Percentiles rank a stretch among this genome's conserved stretches.
phyloP scores from a whole-genome alignment of 75 land plant genomes.

The Selaginella moellendorffii region DNA sequence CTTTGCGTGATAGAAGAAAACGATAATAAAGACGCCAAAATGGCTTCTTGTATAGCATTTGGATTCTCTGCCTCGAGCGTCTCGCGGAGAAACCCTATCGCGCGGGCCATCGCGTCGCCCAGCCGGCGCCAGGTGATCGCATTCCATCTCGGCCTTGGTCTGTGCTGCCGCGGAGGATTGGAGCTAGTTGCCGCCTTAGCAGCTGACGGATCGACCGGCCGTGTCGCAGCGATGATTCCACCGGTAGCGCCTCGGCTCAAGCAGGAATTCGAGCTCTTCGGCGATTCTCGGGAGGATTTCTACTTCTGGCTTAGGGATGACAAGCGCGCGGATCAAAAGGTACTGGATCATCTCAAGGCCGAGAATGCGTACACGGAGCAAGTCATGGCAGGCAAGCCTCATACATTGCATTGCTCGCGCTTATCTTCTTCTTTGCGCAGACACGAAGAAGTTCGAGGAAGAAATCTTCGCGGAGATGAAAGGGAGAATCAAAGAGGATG shows the following conservation, averaged over 20 bases:
- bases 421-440: constrained; percentile 22
- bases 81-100: no score
- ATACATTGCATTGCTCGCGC: no score
- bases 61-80: no score
- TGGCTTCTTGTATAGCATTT: no score
- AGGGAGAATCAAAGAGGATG: constrained; percentile 79
- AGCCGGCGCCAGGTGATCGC: neutral
- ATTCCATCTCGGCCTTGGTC: neutral
- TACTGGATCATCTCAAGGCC: constrained; percentile 43
- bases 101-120: no score
- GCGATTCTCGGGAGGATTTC: constrained; percentile 58
- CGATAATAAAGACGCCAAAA: no score
- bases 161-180: neutral
- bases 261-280: constrained; percentile 66
- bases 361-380: constrained; percentile 68
- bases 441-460: constrained; percentile 41
- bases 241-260: constrained; percentile 57
- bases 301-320: constrained; percentile 98
- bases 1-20: constrained; percentile 34
- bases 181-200: neutral
- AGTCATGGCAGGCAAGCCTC: constrained; percentile 58
- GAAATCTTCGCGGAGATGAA: constrained; percentile 59
- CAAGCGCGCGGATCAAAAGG: constrained; percentile 51
- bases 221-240: constrained; percentile 20
- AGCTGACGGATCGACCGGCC: neutral